phyloP scores from a whole-genome alignment of 257 asterid species.

The Cruciata laevipes region DNA sequence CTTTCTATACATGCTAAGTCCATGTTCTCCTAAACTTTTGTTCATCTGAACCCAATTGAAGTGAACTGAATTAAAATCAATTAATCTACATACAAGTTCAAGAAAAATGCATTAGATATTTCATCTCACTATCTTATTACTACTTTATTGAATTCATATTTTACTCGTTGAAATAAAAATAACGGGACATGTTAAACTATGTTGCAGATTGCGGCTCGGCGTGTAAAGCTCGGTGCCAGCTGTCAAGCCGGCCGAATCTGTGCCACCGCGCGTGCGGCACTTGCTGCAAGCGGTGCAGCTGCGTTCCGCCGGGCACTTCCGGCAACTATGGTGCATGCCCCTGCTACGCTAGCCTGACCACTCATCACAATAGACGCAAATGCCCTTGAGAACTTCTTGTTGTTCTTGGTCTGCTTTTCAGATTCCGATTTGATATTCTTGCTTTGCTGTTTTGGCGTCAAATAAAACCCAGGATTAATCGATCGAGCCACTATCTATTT shows the following conservation, averaged over 20 bases:
- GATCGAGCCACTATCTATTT: neutral
- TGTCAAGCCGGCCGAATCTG: conserved; percentile 25
- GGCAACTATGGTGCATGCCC: conserved; percentile 29
- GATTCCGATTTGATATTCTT: neutral
- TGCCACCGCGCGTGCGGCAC: conserved; percentile 38
- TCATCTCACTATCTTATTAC: neutral
- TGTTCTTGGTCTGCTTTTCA: neutral
- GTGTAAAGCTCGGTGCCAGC: conserved; percentile 24
- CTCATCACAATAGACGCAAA: conserved; percentile 24
- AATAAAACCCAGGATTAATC: neutral
- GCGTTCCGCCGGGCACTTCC: conserved; percentile 38
- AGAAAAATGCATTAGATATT: no score
- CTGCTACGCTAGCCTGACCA: conserved; percentile 30
- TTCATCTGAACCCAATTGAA: no score
- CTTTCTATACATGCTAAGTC: no score
- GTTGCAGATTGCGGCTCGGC: conserved; percentile 28
- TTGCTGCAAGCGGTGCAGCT: conserved; percentile 31
- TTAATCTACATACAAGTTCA: no score
- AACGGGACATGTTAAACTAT: no score
- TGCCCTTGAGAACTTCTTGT: conserved; percentile 21
- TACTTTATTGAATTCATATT: no score
- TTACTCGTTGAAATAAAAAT: no score
- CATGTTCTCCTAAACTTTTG: no score
- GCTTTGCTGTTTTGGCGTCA: neutral
- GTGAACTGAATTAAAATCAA: no score